phyloP scores from a whole-genome alignment of 176 grass and related monocot species.

The Carex littledalei region DNA sequence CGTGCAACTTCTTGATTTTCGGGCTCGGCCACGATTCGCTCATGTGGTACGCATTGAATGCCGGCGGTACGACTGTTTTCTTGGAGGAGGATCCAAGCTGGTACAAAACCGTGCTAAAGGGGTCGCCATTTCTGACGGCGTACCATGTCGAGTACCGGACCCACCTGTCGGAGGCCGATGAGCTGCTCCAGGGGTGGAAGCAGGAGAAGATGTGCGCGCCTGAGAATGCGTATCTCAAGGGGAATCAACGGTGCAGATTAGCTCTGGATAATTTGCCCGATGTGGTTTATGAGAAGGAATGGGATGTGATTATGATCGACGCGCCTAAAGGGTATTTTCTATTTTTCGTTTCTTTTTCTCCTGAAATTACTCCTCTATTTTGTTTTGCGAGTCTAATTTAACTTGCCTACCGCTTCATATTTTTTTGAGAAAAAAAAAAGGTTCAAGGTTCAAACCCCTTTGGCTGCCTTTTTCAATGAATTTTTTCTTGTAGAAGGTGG shows the following conservation, averaged over 20 bases:
- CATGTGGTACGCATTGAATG: constrained; percentile 47
- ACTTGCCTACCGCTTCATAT: background rate
- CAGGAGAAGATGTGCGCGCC: constrained; percentile 29
- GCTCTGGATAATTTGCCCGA: constrained; percentile 43
- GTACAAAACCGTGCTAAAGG: constrained; percentile 26
- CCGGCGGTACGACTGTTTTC: constrained; percentile 43
- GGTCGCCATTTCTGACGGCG: constrained; percentile 18
- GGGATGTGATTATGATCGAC: constrained; percentile 74
- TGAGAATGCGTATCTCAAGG: constrained; percentile 28
- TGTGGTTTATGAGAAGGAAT: constrained; percentile 39
- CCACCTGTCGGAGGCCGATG: constrained; percentile 45
- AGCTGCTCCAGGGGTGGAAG: constrained; percentile 43
- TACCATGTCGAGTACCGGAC: constrained; percentile 42
- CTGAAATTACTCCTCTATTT: background rate
- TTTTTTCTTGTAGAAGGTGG: background rate
- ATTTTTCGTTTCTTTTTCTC: background rate
- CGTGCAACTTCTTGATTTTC: constrained; percentile 63
- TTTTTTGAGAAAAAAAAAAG: background rate
- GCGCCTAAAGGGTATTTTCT: constrained; percentile 50
- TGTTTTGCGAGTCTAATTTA: background rate
- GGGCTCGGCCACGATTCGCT: constrained; percentile 56
- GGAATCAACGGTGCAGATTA: constrained; percentile 38
- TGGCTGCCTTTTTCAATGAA: background rate
- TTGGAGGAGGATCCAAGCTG: constrained; percentile 37
- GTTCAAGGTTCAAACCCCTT: background rate